Evolutionary conservation across 352 stramenopile species (phyloP), one percentile per base, ranked within the genome.

Genomic region (Globisporangium camurandrum): DNA sequence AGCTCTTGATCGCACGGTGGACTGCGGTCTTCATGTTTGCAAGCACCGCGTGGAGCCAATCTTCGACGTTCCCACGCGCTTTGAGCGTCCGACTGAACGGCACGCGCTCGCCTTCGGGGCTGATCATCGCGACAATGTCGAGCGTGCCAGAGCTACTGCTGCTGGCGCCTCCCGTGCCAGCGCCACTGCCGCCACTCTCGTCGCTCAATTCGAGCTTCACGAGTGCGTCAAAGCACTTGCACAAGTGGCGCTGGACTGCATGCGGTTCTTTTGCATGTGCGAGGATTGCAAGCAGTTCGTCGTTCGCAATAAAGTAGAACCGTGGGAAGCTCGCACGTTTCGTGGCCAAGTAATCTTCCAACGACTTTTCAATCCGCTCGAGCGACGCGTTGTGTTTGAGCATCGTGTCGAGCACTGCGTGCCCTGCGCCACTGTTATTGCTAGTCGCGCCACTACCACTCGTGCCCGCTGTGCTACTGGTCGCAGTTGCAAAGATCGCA

Each of bases 291-390:
- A 95, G 54, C 28, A 95, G 53, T 31, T 94, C 85, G 43, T 93
- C 84, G 54, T 93, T 93, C 28, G 79, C 87, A 44, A 95, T 83
- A 51, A 94, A 95, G 48, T 90, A 95, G 41, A 95, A 95, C 1
- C 85, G 69, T 1, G 85, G 82, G 52, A 95, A 95, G 27, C 76
- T 71, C 12, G 67, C 60, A n/a, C 85, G 81, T 41, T 95, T 95
- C 7, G 75, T 86, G 56, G 91, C 79, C 4, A 93, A 27, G 24
- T 93, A 93, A 46, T 90, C 81, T 56, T 88, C 79, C 1, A 92
- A 59, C 5, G 78, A 88, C 49, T 92, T 92, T 45, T 88, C 74
- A 27, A 90, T 83, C 20, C 61, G 66, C 23, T 92, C 81, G 1
- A 92, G 61, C 3, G 76, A 82, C 19, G 49, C 39, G 48, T 89